Evolutionary conservation across 2,329 filamentous ascomycete species (phyloP).

Genomic region (Paecilomyces dactylethromorphus): DNA sequence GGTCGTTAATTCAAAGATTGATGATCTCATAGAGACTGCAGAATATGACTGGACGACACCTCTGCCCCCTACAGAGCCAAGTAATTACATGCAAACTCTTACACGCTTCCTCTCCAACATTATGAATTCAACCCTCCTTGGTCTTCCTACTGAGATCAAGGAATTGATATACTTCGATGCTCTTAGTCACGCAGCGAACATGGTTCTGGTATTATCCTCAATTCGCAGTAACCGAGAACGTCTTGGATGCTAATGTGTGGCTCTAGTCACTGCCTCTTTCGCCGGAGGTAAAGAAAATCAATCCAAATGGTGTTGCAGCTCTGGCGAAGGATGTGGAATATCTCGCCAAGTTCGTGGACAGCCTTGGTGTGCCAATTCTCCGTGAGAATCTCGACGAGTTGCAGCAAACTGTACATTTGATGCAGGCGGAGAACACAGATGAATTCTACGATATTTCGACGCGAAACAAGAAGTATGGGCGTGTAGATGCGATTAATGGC

Average conservation of each 20-base stretch:
- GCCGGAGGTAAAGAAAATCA: constrained; percentile 74
- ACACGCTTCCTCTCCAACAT: constrained; percentile 92
- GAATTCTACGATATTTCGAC: constrained; percentile 93
- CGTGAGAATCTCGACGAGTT: constrained; percentile 86
- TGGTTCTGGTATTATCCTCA: constrained; percentile 59
- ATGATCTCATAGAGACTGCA: constrained; percentile 91
- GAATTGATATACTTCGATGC: constrained; percentile 98
- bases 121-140: constrained; percentile 89
- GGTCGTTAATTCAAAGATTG: constrained; percentile 96
- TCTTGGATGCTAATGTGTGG: constrained; percentile 12
- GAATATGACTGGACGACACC: constrained; percentile 84
- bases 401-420: constrained; percentile 82
- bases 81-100: constrained; percentile 91
- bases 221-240: constrained; percentile 14
- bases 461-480: constrained; percentile 86
- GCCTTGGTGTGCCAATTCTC: constrained; percentile 80
- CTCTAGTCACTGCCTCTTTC: constrained; percentile 68
- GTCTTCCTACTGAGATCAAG: constrained; percentile 91
- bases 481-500: constrained; percentile 86
- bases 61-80: constrained; percentile 63
- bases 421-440: constrained; percentile 83
- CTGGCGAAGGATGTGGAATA: constrained; percentile 79
- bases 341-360: constrained; percentile 77
- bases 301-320: constrained; percentile 73
- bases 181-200: constrained; percentile 79